A percentile compares a stretch with the other conserved stretches of the same genome.
These are phyloP conservation scores for Phylloporus scabripes DNA, from an alignment of 768 basidiomycete genomes.

Conservation along the genomic window DNA sequence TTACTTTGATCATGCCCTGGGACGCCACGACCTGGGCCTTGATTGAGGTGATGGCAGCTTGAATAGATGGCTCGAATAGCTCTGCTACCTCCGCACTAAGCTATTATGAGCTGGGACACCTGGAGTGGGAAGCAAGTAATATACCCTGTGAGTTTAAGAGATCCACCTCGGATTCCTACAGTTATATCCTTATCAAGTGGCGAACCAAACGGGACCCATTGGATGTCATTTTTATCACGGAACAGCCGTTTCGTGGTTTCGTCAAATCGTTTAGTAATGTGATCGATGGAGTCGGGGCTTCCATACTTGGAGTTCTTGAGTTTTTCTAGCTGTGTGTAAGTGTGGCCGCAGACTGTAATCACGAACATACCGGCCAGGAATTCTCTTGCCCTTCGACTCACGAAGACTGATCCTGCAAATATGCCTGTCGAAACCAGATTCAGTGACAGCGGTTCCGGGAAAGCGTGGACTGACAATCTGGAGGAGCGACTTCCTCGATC, in stretches of 20 bases:
- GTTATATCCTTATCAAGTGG: conserved; percentile 67
- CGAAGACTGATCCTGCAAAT: conserved; percentile 80
- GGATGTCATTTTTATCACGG: conserved; percentile 58
- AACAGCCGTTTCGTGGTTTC: conserved; percentile 80
- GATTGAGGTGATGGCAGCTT: conserved; percentile 66
- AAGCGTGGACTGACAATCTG: conserved; percentile 53
- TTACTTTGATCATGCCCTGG: conserved; percentile 59
- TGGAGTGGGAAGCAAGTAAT: conserved; percentile 21
- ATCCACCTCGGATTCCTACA: conserved; percentile 69
- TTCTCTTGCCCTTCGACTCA: conserved; percentile 65
- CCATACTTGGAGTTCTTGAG: conserved; percentile 71
- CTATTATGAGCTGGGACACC: conserved; percentile 1
- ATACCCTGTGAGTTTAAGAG: conserved; percentile 67
- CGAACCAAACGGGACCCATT: conserved; percentile 73
- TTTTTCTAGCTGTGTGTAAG: conserved; percentile 46
- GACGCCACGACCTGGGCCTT: conserved; percentile 66
- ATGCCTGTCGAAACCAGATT: conserved; percentile 43
- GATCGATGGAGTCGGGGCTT: conserved; percentile 63
- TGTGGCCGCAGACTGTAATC: not conserved
- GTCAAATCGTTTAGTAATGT: conserved; percentile 75
- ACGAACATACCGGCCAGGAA: conserved; percentile 61
- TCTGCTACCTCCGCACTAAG: conserved; percentile 51
- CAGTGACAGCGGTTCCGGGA: not conserved
- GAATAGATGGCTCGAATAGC: conserved; percentile 74
- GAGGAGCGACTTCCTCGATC: conserved; percentile 79